phyloP scores from a whole-genome alignment of 768 basidiomycete genomes.

The Kwoniella europaea region DNA sequence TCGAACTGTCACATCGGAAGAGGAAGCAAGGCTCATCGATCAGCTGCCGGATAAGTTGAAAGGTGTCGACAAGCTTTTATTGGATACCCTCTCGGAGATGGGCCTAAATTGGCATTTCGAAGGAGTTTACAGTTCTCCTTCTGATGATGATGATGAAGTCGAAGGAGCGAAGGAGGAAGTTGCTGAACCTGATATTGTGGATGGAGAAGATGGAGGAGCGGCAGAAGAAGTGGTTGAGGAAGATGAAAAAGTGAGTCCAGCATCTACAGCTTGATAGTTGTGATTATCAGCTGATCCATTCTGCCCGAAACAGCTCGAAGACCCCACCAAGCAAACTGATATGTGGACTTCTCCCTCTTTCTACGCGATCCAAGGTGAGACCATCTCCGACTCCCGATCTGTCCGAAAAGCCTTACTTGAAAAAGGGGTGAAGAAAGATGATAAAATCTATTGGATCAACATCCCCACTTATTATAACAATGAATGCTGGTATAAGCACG shows the following conservation, averaged over 20 bases:
- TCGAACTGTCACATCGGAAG: not conserved
- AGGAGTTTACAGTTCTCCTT: not conserved
- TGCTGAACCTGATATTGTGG: not conserved
- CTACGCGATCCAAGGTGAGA: not conserved
- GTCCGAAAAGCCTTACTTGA: not conserved
- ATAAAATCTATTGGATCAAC: not conserved
- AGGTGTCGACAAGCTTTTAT: not conserved
- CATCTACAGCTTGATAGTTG: no score
- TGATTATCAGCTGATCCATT: no score
- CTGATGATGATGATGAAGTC: not conserved
- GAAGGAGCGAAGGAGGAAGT: not conserved
- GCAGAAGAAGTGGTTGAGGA: not conserved
- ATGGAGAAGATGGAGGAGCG: slow-evolving; percentile 1
- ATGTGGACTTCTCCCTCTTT: not conserved
- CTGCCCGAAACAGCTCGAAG: not conserved
- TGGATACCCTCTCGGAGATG: not conserved
- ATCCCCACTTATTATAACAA: not conserved
- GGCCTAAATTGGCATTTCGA: not conserved
- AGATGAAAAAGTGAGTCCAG: no score
- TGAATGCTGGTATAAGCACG: not conserved
- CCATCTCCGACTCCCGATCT: not conserved
- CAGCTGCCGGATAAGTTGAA: not conserved
- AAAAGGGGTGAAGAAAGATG: not conserved
- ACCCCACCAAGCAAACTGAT: not conserved
- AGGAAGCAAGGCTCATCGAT: not conserved